These are phyloP conservation scores for Grosmannia serpens DNA, from an alignment of 2,329 filamentous ascomycete genomes.

Conservation along the genomic window DNA sequence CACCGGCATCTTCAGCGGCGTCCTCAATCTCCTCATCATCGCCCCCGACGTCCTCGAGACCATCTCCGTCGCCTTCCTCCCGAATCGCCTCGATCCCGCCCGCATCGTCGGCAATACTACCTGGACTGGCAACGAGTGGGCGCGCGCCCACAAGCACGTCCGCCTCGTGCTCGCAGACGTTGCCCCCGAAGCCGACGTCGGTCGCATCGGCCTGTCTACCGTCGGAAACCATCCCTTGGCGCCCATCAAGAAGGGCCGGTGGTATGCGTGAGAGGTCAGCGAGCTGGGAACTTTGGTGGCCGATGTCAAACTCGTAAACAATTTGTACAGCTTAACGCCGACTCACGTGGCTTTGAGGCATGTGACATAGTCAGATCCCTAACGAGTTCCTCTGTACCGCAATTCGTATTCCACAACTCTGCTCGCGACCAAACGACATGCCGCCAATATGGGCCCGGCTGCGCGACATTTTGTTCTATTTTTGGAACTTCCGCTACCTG, in stretches of 20 bases:
- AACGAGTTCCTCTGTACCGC: too few species aligned
- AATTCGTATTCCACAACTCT: too few species aligned
- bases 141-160: not conserved
- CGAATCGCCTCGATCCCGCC: not conserved
- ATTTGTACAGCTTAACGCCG: too few species aligned
- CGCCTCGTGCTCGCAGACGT: not conserved
- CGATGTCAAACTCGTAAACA: too few species aligned
- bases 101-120: not conserved
- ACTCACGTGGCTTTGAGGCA: too few species aligned
- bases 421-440: too few species aligned
- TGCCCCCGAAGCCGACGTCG: not conserved
- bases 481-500: not conserved
- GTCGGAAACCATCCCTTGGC: not conserved
- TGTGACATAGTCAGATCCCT: too few species aligned
- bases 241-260: not conserved
- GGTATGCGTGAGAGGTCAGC: not conserved
- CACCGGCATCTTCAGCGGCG: not conserved
- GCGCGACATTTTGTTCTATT: not conserved
- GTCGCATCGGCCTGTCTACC: not conserved
- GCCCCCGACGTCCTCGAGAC: constrained; percentile 7
- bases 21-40: not conserved
- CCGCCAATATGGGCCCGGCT: not conserved
- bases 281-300: too few species aligned
- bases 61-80: constrained; percentile 2
- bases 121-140: not conserved